These are phyloP conservation scores for Suhomyces anneliseae DNA, from an alignment of 1,139 yeast species.

Conservation along the genomic window DNA sequence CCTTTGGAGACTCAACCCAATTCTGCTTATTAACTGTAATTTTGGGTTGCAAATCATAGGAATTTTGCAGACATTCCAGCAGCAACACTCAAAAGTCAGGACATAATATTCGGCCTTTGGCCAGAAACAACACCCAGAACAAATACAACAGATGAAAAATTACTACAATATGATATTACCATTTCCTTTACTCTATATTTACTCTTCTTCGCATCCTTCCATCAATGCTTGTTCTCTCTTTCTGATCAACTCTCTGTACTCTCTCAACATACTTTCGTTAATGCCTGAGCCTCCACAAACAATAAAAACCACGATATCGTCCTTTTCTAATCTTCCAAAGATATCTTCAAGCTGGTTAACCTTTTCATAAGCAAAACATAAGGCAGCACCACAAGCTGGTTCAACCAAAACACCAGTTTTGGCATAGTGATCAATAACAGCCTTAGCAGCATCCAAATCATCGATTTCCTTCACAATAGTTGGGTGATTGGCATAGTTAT, in stretches of 20 bases:
- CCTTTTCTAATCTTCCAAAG: constrained; percentile 24
- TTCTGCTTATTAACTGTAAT: too few species aligned
- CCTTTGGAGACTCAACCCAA: too few species aligned
- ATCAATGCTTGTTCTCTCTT: too few species aligned
- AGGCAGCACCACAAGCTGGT: constrained; percentile 47
- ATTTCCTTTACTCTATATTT: too few species aligned
- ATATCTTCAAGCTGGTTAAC: constrained; percentile 20
- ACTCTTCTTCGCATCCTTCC: too few species aligned
- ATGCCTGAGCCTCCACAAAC: constrained; percentile 44
- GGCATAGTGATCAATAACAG: constrained; percentile 27
- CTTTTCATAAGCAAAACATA: constrained; percentile 25
- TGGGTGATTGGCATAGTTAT: constrained; percentile 23
- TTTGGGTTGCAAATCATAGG: too few species aligned
- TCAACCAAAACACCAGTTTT: constrained; percentile 30
- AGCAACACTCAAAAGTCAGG: too few species aligned
- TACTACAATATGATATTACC: too few species aligned
- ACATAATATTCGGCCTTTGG: too few species aligned
- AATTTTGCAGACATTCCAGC: too few species aligned
- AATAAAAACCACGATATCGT: constrained; percentile 37
- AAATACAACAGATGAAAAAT: too few species aligned
- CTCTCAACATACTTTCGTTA: constrained; percentile 6
- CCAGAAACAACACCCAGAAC: too few species aligned
- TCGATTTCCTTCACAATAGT: constrained; percentile 29
- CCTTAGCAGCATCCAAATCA: constrained; percentile 37
- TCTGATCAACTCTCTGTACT: constrained; percentile 2